phyloP scores from a whole-genome alignment of 2,329 filamentous ascomycete species.

The Fusarium sp. region DNA sequence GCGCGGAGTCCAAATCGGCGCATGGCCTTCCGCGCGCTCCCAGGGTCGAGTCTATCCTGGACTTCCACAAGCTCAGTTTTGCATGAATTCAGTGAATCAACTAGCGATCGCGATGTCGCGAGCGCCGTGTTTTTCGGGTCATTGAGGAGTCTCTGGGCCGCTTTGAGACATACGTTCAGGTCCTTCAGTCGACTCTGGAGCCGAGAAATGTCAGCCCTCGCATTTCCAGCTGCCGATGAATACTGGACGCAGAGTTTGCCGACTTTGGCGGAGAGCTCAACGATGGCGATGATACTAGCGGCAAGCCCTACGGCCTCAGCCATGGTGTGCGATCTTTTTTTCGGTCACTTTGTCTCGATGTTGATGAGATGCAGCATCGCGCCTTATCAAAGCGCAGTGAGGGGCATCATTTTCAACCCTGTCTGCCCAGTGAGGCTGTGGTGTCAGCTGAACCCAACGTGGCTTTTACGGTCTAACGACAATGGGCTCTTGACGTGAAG shows the following conservation, averaged over 20 bases:
- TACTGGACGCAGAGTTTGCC: neutral
- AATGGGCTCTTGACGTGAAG: rapidly evolving
- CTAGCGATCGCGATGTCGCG: neutral
- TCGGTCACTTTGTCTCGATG: no score
- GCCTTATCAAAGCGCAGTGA: neutral
- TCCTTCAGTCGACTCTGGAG: neutral
- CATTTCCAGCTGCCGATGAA: neutral
- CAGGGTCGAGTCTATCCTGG: neutral
- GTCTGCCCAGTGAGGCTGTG: neutral
- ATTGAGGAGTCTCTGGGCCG: neutral
- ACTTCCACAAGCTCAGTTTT: rapidly evolving
- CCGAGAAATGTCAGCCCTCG: neutral
- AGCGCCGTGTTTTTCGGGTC: neutral
- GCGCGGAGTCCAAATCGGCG: neutral
- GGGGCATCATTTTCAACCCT: neutral
- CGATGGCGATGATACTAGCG: neutral
- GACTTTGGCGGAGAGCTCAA: neutral
- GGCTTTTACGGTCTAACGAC: rapidly evolving
- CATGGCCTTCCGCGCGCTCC: neutral
- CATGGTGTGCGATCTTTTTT: neutral
- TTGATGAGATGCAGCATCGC: rapidly evolving
- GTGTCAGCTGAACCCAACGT: neutral
- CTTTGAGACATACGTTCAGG: neutral
- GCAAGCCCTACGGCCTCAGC: neutral
- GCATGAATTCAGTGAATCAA: neutral